These are phyloP conservation scores for Fraxinus dipetala DNA, from an alignment of 305 asterid genomes.

Conservation along the genomic window DNA sequence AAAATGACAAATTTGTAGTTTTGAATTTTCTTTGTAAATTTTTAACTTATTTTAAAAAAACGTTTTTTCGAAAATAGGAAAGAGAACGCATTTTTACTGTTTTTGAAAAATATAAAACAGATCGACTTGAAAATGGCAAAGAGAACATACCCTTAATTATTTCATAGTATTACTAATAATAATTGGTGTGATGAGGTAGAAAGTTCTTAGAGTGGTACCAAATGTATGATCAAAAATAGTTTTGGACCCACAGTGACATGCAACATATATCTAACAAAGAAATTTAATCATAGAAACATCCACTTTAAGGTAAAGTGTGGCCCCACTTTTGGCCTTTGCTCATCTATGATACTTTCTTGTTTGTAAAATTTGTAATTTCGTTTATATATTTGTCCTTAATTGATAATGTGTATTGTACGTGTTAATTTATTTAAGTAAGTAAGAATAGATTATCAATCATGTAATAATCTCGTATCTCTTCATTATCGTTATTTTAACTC, in stretches of 20 bases:
- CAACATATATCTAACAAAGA: constrained; percentile 7
- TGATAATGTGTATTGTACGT: neutral
- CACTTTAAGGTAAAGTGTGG: constrained; percentile 15
- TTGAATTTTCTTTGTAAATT: too few relatives aligned
- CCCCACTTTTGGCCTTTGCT: neutral
- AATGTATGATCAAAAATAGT: neutral
- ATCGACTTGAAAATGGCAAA: too few relatives aligned
- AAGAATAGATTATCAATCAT: too few relatives aligned
- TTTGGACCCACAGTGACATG: constrained; percentile 20
- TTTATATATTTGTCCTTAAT: neutral
- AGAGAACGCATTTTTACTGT: too few relatives aligned
- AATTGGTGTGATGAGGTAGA: neutral
- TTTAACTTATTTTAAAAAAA: too few relatives aligned
- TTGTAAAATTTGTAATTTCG: neutral
- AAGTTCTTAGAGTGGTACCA: neutral
- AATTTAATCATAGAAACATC: neutral
- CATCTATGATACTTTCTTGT: neutral
- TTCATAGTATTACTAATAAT: neutral
- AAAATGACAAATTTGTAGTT: too few relatives aligned
- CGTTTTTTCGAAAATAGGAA: too few relatives aligned
- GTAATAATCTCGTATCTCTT: neutral
- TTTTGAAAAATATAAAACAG: too few relatives aligned
- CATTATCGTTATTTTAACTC: neutral
- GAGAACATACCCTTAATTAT: neutral
- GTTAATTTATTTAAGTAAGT: too few relatives aligned